Conservation (phyloP, 306 rosid genomes). For the Fragaria iinumae region DNA sequence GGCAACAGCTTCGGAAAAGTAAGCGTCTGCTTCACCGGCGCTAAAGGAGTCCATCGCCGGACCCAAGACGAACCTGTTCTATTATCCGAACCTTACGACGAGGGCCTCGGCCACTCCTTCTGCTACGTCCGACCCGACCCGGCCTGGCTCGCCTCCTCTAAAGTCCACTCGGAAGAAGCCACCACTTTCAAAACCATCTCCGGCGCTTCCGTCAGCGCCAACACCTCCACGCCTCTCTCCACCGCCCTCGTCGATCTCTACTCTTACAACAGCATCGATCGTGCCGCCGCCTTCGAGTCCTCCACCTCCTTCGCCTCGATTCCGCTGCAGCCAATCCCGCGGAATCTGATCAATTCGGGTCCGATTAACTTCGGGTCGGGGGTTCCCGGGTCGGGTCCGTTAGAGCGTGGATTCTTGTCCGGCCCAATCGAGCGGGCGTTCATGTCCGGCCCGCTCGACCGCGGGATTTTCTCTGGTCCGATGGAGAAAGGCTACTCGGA, state of each 20-base stretch:
- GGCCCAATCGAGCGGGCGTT: constrained; percentile 97
- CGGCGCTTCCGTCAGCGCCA: constrained; percentile 97
- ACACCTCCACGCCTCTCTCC: constrained; percentile 90
- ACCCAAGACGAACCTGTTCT: constrained; percentile 52
- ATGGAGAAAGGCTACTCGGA: constrained; percentile 58
- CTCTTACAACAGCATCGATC: constrained; percentile 65
- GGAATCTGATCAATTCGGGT: constrained; percentile 53
- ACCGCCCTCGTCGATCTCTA: constrained; percentile 73
- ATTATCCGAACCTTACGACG: constrained; percentile 65
- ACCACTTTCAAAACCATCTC: constrained; percentile 91
- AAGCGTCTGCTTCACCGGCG: constrained; percentile 74
- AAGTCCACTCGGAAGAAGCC: constrained; percentile 90
- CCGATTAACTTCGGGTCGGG: constrained; percentile 48
- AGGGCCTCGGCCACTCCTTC: constrained; percentile 90
- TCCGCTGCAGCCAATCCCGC: constrained; percentile 90
- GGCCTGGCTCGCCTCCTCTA: constrained; percentile 57
- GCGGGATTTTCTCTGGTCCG: constrained; percentile 83
- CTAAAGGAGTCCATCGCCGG: constrained; percentile 31
- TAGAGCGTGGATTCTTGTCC: constrained; percentile 82
- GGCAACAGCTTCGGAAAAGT: constrained; percentile 91
- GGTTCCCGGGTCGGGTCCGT: constrained; percentile 70
- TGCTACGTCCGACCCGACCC: constrained; percentile 97
- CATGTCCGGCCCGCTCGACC: constrained; percentile 96
- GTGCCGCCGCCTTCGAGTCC: constrained; percentile 93
- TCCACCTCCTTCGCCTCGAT: constrained; percentile 90